These are phyloP conservation scores for Sclerotinia nivalis DNA, from an alignment of 2,329 filamentous ascomycete species.

Conservation along the genomic window DNA sequence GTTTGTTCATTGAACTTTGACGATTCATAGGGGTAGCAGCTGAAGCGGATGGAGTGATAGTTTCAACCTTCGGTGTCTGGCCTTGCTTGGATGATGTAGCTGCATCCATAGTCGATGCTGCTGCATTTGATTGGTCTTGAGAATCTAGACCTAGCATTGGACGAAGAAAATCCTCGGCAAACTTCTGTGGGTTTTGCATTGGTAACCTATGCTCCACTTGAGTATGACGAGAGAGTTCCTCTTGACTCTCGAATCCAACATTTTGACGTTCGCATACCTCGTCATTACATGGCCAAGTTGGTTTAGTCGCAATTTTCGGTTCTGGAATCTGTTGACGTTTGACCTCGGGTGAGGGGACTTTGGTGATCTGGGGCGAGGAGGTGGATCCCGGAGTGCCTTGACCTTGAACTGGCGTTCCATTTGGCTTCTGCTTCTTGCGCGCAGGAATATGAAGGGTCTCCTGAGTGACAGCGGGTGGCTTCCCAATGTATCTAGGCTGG, in stretches of 20 bases:
- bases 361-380: slow-evolving; percentile 38
- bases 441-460: slow-evolving; percentile 56
- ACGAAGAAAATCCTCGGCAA: slow-evolving; percentile 52
- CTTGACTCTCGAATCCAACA: slow-evolving; percentile 54
- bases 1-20: slow-evolving; percentile 50
- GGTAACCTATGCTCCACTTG: slow-evolving; percentile 62
- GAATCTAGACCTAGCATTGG: slow-evolving; percentile 53
- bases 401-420: slow-evolving; percentile 45
- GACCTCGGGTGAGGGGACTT: slow-evolving; percentile 37
- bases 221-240: slow-evolving; percentile 54
- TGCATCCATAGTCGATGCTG: slow-evolving; percentile 16
- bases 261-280: slow-evolving; percentile 54
- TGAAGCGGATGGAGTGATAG: slow-evolving; percentile 37
- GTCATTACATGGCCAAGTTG: slow-evolving; percentile 50
- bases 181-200: slow-evolving; percentile 55
- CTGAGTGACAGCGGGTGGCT: slow-evolving; percentile 52
- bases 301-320: slow-evolving; percentile 32
- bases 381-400: slow-evolving; percentile 38
- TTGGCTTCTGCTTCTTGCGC: slow-evolving; percentile 56
- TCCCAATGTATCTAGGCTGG: slow-evolving; percentile 51
- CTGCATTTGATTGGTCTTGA: slow-evolving; percentile 45
- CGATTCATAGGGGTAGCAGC: slow-evolving; percentile 53
- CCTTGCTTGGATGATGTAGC: slow-evolving; percentile 42
- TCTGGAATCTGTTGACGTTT: slow-evolving; percentile 34
- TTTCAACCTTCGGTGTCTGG: slow-evolving; percentile 48